Conservation (phyloP, 352 stramenopile genomes). For the Globisporangium rhizosaccharum region DNA sequence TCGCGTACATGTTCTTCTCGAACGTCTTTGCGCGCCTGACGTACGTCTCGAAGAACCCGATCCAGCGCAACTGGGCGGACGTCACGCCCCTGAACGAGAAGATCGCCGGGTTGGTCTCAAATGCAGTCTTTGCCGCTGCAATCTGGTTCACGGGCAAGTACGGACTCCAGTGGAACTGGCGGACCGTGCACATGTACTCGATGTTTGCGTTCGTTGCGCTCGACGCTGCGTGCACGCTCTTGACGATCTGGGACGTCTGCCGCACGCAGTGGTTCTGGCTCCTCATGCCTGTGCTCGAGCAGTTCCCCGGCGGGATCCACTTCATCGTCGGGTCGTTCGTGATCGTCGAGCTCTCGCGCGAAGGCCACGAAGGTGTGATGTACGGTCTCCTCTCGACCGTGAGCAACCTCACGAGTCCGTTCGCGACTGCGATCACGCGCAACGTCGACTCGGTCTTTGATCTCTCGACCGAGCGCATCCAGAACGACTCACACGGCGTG, state of each 20-base stretch:
- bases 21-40: slow-evolving; percentile 13
- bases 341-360: slow-evolving; percentile 45
- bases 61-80: slow-evolving; percentile 37
- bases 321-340: slow-evolving; percentile 61
- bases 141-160: slow-evolving; percentile 28
- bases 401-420: slow-evolving; percentile 41
- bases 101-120: too few species aligned
- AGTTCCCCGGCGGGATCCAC: slow-evolving; percentile 40
- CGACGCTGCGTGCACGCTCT: slow-evolving; percentile 28
- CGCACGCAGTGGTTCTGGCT: slow-evolving; percentile 54
- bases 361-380: slow-evolving; percentile 58
- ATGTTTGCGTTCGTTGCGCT: slow-evolving; percentile 30
- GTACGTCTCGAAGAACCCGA: slow-evolving; percentile 21
- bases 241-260: slow-evolving; percentile 48
- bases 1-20: slow-evolving; percentile 25
- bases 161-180: slow-evolving; percentile 56
- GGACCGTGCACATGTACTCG: slow-evolving; percentile 24
- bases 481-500: slow-evolving; percentile 39
- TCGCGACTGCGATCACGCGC: slow-evolving; percentile 33
- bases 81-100: slow-evolving; percentile 21
- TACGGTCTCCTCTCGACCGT: slow-evolving; percentile 64
- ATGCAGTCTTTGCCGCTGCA: too few species aligned
- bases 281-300: slow-evolving; percentile 31
- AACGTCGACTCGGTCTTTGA: slow-evolving; percentile 39
- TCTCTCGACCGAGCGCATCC: slow-evolving; percentile 39